phyloP scores from a whole-genome alignment of 306 rosid species.

The Crotalaria pallida region DNA sequence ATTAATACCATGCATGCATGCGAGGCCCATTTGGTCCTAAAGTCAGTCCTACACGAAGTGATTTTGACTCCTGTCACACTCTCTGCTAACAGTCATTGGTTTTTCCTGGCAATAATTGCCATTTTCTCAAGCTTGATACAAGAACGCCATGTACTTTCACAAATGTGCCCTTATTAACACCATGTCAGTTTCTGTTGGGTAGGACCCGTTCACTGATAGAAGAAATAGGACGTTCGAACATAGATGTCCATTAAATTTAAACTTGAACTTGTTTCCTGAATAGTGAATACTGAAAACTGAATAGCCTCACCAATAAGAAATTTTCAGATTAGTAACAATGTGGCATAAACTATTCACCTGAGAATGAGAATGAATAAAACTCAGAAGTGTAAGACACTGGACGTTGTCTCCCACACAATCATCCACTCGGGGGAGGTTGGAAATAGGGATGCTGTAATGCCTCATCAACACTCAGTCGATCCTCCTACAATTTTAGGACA shows the following conservation, averaged over 20 bases:
- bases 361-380: background rate
- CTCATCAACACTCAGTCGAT: slow-evolving; percentile 67
- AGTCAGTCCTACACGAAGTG: background rate
- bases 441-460: slow-evolving; percentile 86
- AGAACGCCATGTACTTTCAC: background rate
- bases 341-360: slow-evolving; percentile 10
- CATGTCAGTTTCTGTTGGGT: background rate
- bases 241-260: background rate
- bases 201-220: background rate
- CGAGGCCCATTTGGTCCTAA: background rate
- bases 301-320: background rate
- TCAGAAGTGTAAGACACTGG: background rate
- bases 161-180: background rate
- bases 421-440: slow-evolving; percentile 48
- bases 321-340: background rate
- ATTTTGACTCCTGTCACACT: background rate
- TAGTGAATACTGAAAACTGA: too few species aligned
- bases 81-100: background rate
- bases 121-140: background rate
- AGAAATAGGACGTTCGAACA: background rate
- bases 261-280: too few species aligned
- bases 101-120: background rate
- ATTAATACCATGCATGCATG: slow-evolving; percentile 9
- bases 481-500: slow-evolving; percentile 53
- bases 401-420: slow-evolving; percentile 12